Conservation (phyloP, 1,284 basidiomycete species). For the Pseudozyma thailandica region DNA sequence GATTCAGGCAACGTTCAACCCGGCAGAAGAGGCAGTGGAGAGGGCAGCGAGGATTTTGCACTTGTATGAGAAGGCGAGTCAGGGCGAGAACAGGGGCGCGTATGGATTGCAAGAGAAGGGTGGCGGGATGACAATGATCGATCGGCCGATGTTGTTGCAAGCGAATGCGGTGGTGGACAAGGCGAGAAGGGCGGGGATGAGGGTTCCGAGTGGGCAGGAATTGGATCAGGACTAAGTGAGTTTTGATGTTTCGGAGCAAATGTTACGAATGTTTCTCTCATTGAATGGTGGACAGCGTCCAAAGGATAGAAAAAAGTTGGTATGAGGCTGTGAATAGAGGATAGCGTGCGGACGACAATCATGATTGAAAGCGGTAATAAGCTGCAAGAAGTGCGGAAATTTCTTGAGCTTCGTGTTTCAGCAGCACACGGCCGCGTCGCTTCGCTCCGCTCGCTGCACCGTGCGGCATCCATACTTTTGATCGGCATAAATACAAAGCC, state of each 20-base stretch:
- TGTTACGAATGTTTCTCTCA: not conserved
- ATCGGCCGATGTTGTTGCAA: slow-evolving; percentile 72
- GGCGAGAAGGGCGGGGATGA: slow-evolving; percentile 76
- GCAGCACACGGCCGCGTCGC: no score
- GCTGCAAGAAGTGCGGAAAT: no score
- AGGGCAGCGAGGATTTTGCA: slow-evolving; percentile 77
- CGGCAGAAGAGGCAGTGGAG: slow-evolving; percentile 78
- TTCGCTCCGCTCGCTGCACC: no score
- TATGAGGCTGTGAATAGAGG: no score
- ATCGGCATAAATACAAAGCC: not conserved
- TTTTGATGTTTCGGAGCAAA: not conserved
- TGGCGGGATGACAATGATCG: slow-evolving; percentile 75
- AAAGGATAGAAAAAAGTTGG: no score
- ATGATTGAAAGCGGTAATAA: no score
- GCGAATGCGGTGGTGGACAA: slow-evolving; percentile 76
- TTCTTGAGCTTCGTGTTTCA: no score
- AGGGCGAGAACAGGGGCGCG: slow-evolving; percentile 72
- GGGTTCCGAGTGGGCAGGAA: slow-evolving; percentile 71
- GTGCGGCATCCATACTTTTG: no score
- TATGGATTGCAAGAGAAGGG: slow-evolving; percentile 73
- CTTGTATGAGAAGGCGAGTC: slow-evolving; percentile 69
- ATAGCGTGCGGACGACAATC: no score
- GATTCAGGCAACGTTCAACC: slow-evolving; percentile 82
- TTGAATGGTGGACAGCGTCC: no score
- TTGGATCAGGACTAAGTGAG: slow-evolving; percentile 4